A percentile compares a stretch with the other conserved stretches of the same genome.
Evolutionary conservation across 192 early-diverging fungal species (phyloP).

Genomic region (Fimicolochytrium jonesii): DNA sequence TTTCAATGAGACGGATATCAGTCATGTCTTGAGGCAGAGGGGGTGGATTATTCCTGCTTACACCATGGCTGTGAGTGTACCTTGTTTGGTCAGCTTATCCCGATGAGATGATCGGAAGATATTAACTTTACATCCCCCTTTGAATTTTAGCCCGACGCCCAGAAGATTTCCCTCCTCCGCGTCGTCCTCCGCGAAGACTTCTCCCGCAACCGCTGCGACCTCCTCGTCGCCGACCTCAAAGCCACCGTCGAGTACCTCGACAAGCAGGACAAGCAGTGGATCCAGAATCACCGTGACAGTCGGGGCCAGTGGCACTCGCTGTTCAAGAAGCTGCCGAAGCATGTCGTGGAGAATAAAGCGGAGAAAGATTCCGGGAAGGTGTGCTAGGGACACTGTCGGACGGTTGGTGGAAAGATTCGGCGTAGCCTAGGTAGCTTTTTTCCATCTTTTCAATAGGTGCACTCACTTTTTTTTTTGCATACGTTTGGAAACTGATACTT

Average conservation of each 20-base stretch:
- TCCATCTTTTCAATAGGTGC: too few relatives aligned
- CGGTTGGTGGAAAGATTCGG: too few relatives aligned
- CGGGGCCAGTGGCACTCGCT: slow-evolving; percentile 1
- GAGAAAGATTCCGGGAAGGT: slow-evolving; percentile 1
- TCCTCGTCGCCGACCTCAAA: slow-evolving; percentile 12
- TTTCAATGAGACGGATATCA: slow-evolving; percentile 15
- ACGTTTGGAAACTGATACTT: too few relatives aligned
- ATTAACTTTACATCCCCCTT: too few relatives aligned
- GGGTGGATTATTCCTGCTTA: slow-evolving; percentile 23
- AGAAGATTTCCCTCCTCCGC: slow-evolving; percentile 19
- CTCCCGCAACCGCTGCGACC: slow-evolving; percentile 14
- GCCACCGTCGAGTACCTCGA: slow-evolving; percentile 5
- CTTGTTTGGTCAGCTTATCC: too few relatives aligned
- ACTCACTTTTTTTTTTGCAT: too few relatives aligned
- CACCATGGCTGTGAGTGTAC: slow-evolving; percentile 16
- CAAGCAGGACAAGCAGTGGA: slow-evolving; percentile 3
- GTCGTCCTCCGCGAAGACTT: slow-evolving; percentile 20
- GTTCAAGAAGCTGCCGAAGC: slow-evolving; percentile 6
- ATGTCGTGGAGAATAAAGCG: background rate
- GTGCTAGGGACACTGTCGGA: slow-evolving; percentile 1
- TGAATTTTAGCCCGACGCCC: background rate
- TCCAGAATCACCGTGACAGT: background rate
- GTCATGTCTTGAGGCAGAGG: slow-evolving; percentile 6
- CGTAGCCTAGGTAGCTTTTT: too few relatives aligned
- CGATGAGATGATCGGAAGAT: too few relatives aligned